A percentile compares a stretch with the other conserved stretches of the same genome.
phyloP scores from a whole-genome alignment of 2,329 filamentous ascomycete genomes.

The Diaporthe citri region DNA sequence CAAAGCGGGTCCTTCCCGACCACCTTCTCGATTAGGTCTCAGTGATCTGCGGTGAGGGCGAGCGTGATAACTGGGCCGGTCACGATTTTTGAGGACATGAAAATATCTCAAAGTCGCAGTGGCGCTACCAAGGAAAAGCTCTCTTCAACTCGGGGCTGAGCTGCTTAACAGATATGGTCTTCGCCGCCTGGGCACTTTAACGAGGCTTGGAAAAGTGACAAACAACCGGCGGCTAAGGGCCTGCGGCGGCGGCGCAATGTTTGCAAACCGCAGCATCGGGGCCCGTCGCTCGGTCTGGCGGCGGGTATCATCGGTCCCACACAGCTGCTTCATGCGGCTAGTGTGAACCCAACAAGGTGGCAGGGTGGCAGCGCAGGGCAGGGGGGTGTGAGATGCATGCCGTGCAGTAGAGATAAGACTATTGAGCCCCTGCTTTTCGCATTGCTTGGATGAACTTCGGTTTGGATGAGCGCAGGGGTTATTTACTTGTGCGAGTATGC shows the following conservation, averaged over 20 bases:
- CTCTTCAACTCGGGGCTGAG: too few species aligned
- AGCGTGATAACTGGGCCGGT: too few species aligned
- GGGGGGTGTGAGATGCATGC: not conserved
- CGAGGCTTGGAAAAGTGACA: not conserved
- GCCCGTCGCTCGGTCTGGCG: not conserved
- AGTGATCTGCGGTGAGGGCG: slow-evolving; percentile 7
- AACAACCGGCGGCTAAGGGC: not conserved
- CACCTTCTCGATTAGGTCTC: slow-evolving; percentile 26
- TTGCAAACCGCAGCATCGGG: not conserved
- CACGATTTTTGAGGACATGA: not conserved
- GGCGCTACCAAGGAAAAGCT: not conserved
- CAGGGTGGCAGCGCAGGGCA: not conserved
- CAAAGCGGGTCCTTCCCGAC: slow-evolving; percentile 27
- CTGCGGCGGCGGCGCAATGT: not conserved
- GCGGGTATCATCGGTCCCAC: slow-evolving; percentile 3
- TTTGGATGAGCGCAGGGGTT: not conserved
- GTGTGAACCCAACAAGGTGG: not conserved
- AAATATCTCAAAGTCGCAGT: not conserved
- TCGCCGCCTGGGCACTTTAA: not conserved
- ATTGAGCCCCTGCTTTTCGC: not conserved
- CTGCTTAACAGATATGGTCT: not conserved
- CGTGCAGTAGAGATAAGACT: slow-evolving; percentile 15
- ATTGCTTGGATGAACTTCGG: slow-evolving; percentile 8
- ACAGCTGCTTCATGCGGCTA: slow-evolving; percentile 17
- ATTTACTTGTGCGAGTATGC: not conserved